Conservation (phyloP, 352 stramenopile genomes). For the Saprolegnia parasitica region DNA sequence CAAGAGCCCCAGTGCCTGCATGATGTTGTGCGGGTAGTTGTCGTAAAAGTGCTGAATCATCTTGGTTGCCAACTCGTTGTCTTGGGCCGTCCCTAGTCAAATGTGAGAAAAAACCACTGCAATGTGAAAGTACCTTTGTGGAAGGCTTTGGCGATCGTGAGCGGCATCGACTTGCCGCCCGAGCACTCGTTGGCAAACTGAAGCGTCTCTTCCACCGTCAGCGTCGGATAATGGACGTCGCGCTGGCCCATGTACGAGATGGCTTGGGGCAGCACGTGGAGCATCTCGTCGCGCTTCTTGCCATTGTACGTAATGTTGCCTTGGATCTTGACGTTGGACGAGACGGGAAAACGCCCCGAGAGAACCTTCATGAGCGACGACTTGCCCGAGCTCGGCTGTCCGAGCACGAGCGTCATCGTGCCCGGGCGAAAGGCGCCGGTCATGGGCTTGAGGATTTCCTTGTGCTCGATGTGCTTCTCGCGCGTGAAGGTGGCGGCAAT, state of each 20-base stretch:
- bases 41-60: background rate
- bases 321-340: constrained; percentile 30
- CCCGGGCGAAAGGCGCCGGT: constrained; percentile 35
- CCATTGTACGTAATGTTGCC: constrained; percentile 29
- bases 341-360: constrained; percentile 45
- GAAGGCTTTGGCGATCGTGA: constrained; percentile 23
- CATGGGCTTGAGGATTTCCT: constrained; percentile 45
- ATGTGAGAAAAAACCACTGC: background rate
- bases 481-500: background rate
- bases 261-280: constrained; percentile 38
- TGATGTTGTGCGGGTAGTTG: constrained; percentile 30
- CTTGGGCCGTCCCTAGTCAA: constrained; percentile 22
- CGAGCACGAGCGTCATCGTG: constrained; percentile 51
- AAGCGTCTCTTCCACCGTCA: constrained; percentile 54
- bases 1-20: constrained; percentile 29
- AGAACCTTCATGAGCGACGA: constrained; percentile 58
- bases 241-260: constrained; percentile 43
- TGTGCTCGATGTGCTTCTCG: constrained; percentile 35
- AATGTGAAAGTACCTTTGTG: background rate
- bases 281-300: background rate
- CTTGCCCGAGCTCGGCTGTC: constrained; percentile 50
- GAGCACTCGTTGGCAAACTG: constrained; percentile 41
- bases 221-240: constrained; percentile 44
- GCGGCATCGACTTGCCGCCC: background rate
- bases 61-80: constrained; percentile 29